Evolutionary conservation across 805 yeast species (phyloP).

Genomic region (Diddensiella caesifluorescens): DNA sequence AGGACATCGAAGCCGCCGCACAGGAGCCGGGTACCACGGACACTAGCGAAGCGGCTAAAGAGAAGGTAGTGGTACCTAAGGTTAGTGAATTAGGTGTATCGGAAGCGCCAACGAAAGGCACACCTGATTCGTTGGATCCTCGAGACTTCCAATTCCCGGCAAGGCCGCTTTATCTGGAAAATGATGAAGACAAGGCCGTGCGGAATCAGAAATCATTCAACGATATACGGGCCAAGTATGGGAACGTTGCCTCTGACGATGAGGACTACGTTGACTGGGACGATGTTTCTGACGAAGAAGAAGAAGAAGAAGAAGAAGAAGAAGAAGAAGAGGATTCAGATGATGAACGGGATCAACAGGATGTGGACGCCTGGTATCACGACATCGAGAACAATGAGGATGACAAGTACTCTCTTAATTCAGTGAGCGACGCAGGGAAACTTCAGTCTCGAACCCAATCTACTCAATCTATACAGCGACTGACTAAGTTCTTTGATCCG

Average conservation of each 20-base stretch:
- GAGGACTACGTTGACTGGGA: constrained; percentile 16
- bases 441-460: not conserved
- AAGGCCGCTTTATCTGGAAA: constrained; percentile 4
- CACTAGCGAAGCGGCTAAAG: too few relatives aligned
- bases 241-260: constrained; percentile 19
- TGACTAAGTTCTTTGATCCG: not conserved
- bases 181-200: not conserved
- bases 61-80: not conserved
- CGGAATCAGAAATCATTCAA: constrained; percentile 15
- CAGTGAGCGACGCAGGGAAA: constrained; percentile 8
- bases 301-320: not conserved
- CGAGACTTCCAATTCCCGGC: constrained; percentile 12
- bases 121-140: constrained; percentile 9
- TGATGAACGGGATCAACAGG: constrained; percentile 30
- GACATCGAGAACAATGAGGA: constrained; percentile 24
- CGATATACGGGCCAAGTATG: constrained; percentile 14
- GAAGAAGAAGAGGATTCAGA: constrained; percentile 11
- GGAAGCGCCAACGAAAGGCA: not conserved
- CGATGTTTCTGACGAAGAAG: constrained; percentile 6
- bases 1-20: too few relatives aligned
- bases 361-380: constrained; percentile 33
- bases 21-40: too few relatives aligned
- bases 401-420: constrained; percentile 19
- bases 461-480: not conserved
- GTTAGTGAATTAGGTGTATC: not conserved